Evolutionary conservation across 2,329 filamentous ascomycete genomes (phyloP), one percentile per base, ranked within the genome.

Genomic region (Cercospora nicotianae): DNA sequence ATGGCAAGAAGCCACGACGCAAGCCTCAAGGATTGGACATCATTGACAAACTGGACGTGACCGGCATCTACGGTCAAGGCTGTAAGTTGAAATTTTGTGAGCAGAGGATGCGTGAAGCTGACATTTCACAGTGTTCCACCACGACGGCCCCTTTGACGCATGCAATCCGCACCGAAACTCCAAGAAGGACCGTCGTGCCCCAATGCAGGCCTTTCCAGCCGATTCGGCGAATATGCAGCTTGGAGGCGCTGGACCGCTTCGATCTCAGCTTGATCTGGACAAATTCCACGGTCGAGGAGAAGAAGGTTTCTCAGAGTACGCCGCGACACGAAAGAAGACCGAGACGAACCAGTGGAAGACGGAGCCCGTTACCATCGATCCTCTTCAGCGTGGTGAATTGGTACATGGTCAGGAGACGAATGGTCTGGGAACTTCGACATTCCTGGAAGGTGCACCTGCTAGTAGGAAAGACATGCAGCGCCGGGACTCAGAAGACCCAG

Each of bases 101-200:
- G 30, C 39, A 6, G 26, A 23, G 45, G 33, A 31, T 48, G 13
- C 42, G 12, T 31, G 62, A 28, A 30, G 18, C 64, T 74, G 66
- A 72, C 67, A 55, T 20, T 26, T 60, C 67, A 16, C 75, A 96
- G 93, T 97, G 73, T 97, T 98, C 81, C 95, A 99, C 76, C 95
- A 99, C 77, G 95, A 98, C 76, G 95, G 95, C 0, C 95, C 95
- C 4, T 99, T 97, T 75, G 95, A 99, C 80, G 95, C 95, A 20
- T 92, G 95, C 79, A 96, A 97, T 79, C 93, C 95, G 4, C 91
- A 96, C 79, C 92, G 95, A 72, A 99, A 98, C 80, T 89, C 92
- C 67, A 91, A 91, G 77, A 92, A 90, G 74, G 89, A 90, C 75
- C 88, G 90, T 68, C 89, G 91, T 64, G 93, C 95, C 6, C 95